Evolutionary conservation across 805 yeast species (phyloP).

Genomic region (Cyberlindnera petersonii): DNA sequence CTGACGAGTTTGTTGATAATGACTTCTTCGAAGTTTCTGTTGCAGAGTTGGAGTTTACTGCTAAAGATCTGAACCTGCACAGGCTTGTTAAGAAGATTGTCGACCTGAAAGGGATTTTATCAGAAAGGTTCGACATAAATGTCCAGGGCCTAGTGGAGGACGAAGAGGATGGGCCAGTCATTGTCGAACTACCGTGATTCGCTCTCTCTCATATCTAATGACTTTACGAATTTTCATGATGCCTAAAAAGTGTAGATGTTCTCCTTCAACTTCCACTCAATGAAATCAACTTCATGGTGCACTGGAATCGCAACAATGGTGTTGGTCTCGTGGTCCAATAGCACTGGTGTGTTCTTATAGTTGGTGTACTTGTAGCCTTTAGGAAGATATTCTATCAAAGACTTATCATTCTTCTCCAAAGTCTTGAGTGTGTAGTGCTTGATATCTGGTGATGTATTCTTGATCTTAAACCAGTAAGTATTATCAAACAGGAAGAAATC

Average conservation of each 20-base stretch:
- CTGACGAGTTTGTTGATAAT: slow-evolving; percentile 31
- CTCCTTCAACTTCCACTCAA: slow-evolving; percentile 19
- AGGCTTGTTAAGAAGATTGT: slow-evolving; percentile 15
- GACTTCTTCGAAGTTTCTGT: slow-evolving; percentile 20
- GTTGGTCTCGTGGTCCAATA: slow-evolving; percentile 13
- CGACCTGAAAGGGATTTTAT: slow-evolving; percentile 16
- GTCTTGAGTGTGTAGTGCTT: slow-evolving; percentile 18
- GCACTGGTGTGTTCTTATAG: slow-evolving; percentile 19
- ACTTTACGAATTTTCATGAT: not conserved
- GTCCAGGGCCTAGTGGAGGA: slow-evolving; percentile 20
- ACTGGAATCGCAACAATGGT: slow-evolving; percentile 19
- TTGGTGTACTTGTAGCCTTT: slow-evolving; percentile 16
- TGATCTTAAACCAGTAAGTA: slow-evolving; percentile 35
- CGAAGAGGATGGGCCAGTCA: slow-evolving; percentile 26
- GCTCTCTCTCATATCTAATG: too few relatives aligned
- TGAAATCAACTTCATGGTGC: slow-evolving; percentile 1
- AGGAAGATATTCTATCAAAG: slow-evolving; percentile 7
- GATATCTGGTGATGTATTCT: slow-evolving; percentile 6
- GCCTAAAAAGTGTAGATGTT: slow-evolving; percentile 18
- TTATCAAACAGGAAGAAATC: slow-evolving; percentile 38
- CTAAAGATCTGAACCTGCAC: slow-evolving; percentile 22
- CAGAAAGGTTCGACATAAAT: slow-evolving; percentile 16
- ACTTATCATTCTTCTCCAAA: slow-evolving; percentile 13
- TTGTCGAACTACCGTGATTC: slow-evolving; percentile 20
- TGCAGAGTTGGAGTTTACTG: slow-evolving; percentile 25